These are phyloP conservation scores for Rhazya stricta DNA, from an alignment of 257 asterid genomes.

Conservation along the genomic window DNA sequence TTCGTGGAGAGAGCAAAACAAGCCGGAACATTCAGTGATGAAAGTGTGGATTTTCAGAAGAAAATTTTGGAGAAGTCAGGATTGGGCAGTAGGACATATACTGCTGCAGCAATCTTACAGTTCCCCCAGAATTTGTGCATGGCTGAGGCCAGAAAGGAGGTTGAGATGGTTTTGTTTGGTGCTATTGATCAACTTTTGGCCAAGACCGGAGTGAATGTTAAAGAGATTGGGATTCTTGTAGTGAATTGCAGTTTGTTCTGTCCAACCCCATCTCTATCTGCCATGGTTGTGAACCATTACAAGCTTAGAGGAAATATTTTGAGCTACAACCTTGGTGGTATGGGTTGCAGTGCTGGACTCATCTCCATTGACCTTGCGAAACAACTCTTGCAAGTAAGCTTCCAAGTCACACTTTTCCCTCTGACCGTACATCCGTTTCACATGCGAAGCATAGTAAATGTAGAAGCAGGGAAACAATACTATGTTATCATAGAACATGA, in stretches of 20 bases:
- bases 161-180: slow-evolving; percentile 66
- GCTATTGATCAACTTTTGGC: slow-evolving; percentile 56
- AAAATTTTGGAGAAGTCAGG: slow-evolving; percentile 57
- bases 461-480: too few relatives aligned
- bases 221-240: slow-evolving; percentile 61
- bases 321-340: slow-evolving; percentile 79
- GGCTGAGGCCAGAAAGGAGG: slow-evolving; percentile 54
- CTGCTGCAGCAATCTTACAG: slow-evolving; percentile 35
- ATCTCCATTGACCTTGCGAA: slow-evolving; percentile 74
- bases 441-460: too few relatives aligned
- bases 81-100: slow-evolving; percentile 56
- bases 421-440: too few relatives aligned
- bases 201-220: slow-evolving; percentile 53
- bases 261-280: slow-evolving; percentile 68
- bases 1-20: slow-evolving; percentile 35
- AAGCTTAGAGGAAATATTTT: slow-evolving; percentile 61
- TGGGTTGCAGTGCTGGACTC: slow-evolving; percentile 83
- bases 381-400: slow-evolving; percentile 53
- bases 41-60: slow-evolving; percentile 45
- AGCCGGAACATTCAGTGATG: slow-evolving; percentile 33
- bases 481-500: too few relatives aligned
- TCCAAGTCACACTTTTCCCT: background rate
- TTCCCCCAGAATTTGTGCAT: slow-evolving; percentile 41
- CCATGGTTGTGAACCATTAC: slow-evolving; percentile 64
- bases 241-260: slow-evolving; percentile 64